Percentiles rank a stretch among this genome's conserved stretches.
These are phyloP conservation scores for Sergeia podlipaevii DNA, from an alignment of 208 protist species.

Conservation along the genomic window DNA sequence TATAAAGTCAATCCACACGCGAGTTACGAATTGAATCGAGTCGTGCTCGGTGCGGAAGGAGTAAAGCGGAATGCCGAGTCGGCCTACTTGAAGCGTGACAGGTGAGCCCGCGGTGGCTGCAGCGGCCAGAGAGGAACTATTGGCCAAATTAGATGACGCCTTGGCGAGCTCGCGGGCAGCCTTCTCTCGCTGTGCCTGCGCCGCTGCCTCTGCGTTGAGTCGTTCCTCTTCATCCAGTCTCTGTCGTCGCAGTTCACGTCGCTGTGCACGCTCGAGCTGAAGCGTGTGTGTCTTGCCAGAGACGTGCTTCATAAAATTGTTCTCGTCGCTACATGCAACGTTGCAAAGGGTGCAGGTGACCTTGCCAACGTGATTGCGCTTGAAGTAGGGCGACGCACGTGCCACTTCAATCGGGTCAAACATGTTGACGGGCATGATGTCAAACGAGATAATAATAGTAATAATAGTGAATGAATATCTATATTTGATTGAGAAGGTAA, in stretches of 20 bases:
- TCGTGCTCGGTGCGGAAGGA: conserved; percentile 74
- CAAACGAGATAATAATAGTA: too few species aligned
- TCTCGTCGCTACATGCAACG: conserved; percentile 75
- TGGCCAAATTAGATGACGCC: neutral
- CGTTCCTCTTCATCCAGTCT: conserved; percentile 66
- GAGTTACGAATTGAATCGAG: conserved; percentile 36
- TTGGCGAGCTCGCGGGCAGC: conserved; percentile 33
- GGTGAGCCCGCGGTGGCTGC: neutral
- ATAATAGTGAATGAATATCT: too few species aligned
- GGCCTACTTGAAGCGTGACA: conserved; percentile 7
- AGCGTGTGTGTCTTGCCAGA: conserved; percentile 70
- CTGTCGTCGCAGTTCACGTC: conserved; percentile 34
- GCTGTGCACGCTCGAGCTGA: conserved; percentile 64
- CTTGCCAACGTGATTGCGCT: conserved; percentile 82
- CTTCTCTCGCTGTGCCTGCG: conserved; percentile 38
- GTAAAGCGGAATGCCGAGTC: conserved; percentile 57
- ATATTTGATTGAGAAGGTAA: too few species aligned
- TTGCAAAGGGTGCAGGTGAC: conserved; percentile 77
- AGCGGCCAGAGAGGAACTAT: neutral
- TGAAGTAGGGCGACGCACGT: conserved; percentile 58
- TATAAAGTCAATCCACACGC: conserved; percentile 77
- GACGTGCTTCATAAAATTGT: conserved; percentile 77
- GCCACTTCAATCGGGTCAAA: conserved; percentile 59
- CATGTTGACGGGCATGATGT: too few species aligned
- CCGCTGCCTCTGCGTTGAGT: conserved; percentile 32